These are phyloP conservation scores for Smittium culicis DNA, from an alignment of 371 early-diverging fungal genomes.

Conservation along the genomic window DNA sequence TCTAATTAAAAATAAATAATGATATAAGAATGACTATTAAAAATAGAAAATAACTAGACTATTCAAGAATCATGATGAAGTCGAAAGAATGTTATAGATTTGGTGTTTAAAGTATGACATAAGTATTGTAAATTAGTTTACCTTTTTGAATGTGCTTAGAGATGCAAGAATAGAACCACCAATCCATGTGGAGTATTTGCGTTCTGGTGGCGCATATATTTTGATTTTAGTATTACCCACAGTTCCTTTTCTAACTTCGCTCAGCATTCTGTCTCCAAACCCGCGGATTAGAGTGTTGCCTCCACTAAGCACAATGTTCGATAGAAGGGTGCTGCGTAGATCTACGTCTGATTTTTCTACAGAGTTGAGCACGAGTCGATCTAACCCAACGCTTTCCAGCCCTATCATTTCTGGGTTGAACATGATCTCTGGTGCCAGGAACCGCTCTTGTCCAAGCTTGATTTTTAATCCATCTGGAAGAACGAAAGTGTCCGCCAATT, in stretches of 20 bases:
- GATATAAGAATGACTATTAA: not conserved
- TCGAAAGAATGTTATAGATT: too few relatives aligned
- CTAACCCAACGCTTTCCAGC: constrained; percentile 74
- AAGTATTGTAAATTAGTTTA: constrained; percentile 52
- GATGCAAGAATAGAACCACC: constrained; percentile 93
- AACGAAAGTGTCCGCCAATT: constrained; percentile 48
- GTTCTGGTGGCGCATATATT: constrained; percentile 90
- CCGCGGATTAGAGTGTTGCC: constrained; percentile 79
- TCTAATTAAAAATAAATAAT: constrained; percentile 24
- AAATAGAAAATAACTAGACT: not conserved
- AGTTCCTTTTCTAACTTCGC: constrained; percentile 71
- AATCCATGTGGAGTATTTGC: constrained; percentile 95
- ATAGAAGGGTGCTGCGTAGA: constrained; percentile 68
- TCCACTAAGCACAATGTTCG: constrained; percentile 83
- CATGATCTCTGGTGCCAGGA: constrained; percentile 67
- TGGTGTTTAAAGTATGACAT: not conserved
- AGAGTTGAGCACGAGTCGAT: constrained; percentile 75
- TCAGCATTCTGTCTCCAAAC: constrained; percentile 82
- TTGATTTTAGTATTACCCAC: constrained; percentile 84
- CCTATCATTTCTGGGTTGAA: constrained; percentile 80
- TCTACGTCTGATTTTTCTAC: constrained; percentile 85
- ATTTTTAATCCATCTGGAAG: constrained; percentile 86
- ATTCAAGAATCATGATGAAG: not conserved
- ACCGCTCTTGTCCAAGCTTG: constrained; percentile 72
- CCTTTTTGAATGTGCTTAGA: constrained; percentile 86